Conservation (phyloP, 768 basidiomycete genomes). For the Naganishia onofrii region DNA sequence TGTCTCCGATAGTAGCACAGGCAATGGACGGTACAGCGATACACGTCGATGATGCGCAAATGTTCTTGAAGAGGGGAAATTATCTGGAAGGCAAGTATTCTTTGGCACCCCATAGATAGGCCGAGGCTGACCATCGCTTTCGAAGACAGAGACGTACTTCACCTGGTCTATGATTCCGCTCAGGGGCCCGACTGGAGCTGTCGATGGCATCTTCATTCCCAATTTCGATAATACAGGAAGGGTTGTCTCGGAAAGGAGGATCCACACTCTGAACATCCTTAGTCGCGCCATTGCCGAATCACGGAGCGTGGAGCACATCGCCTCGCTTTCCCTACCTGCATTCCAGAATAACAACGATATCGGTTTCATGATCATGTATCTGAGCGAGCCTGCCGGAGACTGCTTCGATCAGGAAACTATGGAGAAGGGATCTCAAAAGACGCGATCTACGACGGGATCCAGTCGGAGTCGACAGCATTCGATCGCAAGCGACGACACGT, state of each 20-base stretch:
- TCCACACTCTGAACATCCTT: conserved; percentile 10
- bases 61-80: conserved; percentile 26
- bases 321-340: background rate
- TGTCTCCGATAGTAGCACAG: conserved; percentile 12
- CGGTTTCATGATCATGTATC: conserved; percentile 17
- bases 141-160: conserved; percentile 14
- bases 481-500: background rate
- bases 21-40: conserved; percentile 16
- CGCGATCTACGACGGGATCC: conserved; percentile 8
- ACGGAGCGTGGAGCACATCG: conserved; percentile 7
- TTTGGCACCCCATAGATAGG: background rate
- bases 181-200: background rate
- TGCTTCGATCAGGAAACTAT: background rate
- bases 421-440: conserved; percentile 1
- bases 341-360: conserved; percentile 14
- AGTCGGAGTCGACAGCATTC: conserved; percentile 5
- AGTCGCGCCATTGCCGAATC: conserved; percentile 11
- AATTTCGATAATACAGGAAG: conserved; percentile 28
- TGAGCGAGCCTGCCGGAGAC: background rate
- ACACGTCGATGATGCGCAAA: conserved; percentile 23
- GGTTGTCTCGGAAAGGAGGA: conserved; percentile 17
- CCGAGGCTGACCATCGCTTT: background rate
- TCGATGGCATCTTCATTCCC: conserved; percentile 22
- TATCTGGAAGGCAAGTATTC: conserved; percentile 19
- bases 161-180: conserved; percentile 19